These are phyloP conservation scores for Aciculoconidium aculeatum DNA, from an alignment of 805 yeast genomes.

Conservation along the genomic window DNA sequence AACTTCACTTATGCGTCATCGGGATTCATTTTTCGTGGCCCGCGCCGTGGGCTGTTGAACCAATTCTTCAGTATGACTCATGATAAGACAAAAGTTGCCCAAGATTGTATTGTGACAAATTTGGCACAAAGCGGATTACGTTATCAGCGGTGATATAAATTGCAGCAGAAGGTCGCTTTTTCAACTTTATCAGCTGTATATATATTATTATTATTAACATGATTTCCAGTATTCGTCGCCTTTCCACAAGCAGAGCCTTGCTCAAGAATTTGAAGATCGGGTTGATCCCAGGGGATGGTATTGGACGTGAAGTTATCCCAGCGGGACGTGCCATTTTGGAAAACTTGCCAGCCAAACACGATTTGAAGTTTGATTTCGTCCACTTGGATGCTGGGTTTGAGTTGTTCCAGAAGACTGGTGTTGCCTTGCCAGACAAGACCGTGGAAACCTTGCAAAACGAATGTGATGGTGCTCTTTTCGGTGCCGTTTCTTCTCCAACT, in stretches of 20 bases:
- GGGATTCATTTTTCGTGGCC: too few relatives aligned
- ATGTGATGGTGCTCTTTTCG: constrained; percentile 97
- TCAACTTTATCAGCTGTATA: too few relatives aligned
- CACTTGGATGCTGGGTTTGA: constrained; percentile 93
- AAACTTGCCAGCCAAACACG: constrained; percentile 69
- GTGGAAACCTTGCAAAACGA: constrained; percentile 67
- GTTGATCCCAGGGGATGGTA: constrained; percentile 97
- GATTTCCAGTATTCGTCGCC: constrained; percentile 21
- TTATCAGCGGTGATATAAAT: too few relatives aligned
- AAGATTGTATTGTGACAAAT: too few relatives aligned
- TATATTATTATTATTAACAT: too few relatives aligned
- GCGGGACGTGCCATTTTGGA: constrained; percentile 88
- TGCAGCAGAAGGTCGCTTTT: too few relatives aligned
- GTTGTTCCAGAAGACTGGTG: constrained; percentile 88
- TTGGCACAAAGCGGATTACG: too few relatives aligned
- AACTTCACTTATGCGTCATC: too few relatives aligned
- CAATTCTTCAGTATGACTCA: too few relatives aligned
- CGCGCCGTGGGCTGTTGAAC: too few relatives aligned
- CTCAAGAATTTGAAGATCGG: constrained; percentile 42
- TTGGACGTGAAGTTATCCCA: constrained; percentile 96
- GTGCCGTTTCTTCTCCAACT: constrained; percentile 95
- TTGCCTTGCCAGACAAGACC: constrained; percentile 91
- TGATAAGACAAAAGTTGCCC: too few relatives aligned
- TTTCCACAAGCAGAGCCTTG: constrained; percentile 26
- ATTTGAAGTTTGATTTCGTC: constrained; percentile 77